phyloP scores from a whole-genome alignment of 2,329 filamentous ascomycete species.

The Zymoseptoria passerinii region DNA sequence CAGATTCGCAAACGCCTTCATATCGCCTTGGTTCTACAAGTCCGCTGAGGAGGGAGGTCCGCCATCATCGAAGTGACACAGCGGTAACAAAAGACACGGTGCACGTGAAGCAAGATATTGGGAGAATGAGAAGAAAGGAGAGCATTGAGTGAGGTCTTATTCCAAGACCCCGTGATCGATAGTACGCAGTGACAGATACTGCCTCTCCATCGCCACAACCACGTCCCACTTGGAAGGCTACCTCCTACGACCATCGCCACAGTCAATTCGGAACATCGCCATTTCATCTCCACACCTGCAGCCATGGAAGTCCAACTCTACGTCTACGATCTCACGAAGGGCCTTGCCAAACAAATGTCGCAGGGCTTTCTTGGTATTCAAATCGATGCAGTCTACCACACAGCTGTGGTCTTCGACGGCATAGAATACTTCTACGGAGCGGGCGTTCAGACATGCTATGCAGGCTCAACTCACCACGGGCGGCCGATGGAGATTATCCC shows the following conservation, averaged over 20 bases:
- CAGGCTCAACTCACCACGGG: constrained; percentile 81
- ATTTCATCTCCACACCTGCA: background rate
- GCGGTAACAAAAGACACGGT: background rate
- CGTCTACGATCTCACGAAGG: constrained; percentile 44
- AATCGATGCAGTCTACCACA: constrained; percentile 93
- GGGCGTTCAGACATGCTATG: constrained; percentile 71
- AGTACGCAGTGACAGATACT: background rate
- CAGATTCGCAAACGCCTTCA: too few species aligned
- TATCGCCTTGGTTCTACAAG: too few species aligned
- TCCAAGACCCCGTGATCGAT: background rate
- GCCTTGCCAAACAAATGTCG: constrained; percentile 43
- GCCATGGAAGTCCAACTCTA: constrained; percentile 44
- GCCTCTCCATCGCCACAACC: background rate
- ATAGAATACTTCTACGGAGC: constrained; percentile 87
- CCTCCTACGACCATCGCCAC: background rate
- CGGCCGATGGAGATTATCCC: constrained; percentile 66
- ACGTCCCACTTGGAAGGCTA: background rate
- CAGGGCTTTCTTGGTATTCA: constrained; percentile 54
- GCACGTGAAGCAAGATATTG: background rate
- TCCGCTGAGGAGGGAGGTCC: too few species aligned
- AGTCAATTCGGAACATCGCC: too few species aligned
- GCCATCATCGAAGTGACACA: too few species aligned
- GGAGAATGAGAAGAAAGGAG: too few species aligned
- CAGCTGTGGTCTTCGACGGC: constrained; percentile 74
- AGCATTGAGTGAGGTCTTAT: background rate